These are phyloP conservation scores for Chalara sp. DNA, from an alignment of 2,329 filamentous ascomycete species.

Conservation along the genomic window DNA sequence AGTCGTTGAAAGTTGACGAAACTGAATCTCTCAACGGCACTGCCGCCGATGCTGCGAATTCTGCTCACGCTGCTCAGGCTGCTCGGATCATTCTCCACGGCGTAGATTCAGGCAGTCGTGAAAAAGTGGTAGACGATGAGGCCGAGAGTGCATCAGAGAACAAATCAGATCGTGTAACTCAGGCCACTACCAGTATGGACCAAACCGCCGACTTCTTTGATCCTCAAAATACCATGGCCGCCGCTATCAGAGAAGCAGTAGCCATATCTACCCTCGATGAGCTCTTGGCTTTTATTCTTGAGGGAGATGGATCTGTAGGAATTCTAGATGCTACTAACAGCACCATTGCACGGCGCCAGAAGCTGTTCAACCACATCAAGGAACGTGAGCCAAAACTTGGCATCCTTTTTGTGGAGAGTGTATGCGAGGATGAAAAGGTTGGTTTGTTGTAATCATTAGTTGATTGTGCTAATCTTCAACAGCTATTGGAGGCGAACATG, in stretches of 20 bases:
- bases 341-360: conserved; percentile 76
- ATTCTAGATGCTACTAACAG: conserved; percentile 98
- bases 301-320: conserved; percentile 77
- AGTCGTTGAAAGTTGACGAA: conserved; percentile 6
- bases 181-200: conserved; percentile 54
- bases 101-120: conserved; percentile 14
- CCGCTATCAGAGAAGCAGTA: conserved; percentile 81
- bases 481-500: conserved; percentile 91
- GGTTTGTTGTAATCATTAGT: conserved; percentile 13
- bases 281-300: conserved; percentile 79
- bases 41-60: conserved; percentile 17
- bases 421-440: conserved; percentile 73
- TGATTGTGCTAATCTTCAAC: conserved; percentile 6
- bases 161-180: conserved; percentile 12
- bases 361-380: conserved; percentile 78
- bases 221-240: conserved; percentile 74
- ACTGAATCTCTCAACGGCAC: conserved; percentile 11
- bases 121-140: neutral
- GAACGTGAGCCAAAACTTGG: conserved; percentile 79
- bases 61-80: conserved; percentile 36
- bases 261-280: conserved; percentile 91
- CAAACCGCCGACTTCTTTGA: conserved; percentile 94
- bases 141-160: conserved; percentile 2
- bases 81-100: conserved; percentile 54
- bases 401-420: conserved; percentile 91